Percentiles rank a stretch among this genome's conserved stretches.
These are phyloP conservation scores for Globisporangium iwayamae DNA, from an alignment of 352 stramenopile genomes.

Conservation along the genomic window DNA sequence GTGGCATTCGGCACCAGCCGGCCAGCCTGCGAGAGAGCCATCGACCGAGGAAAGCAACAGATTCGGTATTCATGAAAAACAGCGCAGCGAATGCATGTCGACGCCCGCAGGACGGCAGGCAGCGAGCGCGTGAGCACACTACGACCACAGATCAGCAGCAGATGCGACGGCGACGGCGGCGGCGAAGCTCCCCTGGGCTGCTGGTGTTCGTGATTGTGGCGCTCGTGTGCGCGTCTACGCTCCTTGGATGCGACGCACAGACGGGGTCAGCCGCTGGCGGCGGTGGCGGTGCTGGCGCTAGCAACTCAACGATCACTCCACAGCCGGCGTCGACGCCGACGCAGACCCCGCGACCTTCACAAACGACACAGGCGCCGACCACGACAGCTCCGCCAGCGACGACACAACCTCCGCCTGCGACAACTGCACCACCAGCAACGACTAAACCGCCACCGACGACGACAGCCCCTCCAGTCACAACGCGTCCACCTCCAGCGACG, in stretches of 20 bases:
- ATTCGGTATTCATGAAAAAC: no score
- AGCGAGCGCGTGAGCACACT: neutral
- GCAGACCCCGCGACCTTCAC: neutral
- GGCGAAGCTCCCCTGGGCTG: neutral
- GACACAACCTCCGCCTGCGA: neutral
- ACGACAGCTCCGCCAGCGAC: neutral
- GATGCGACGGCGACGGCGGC: neutral
- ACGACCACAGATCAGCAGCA: neutral
- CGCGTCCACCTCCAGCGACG: neutral
- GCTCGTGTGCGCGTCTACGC: neutral
- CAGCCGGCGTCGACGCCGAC: neutral
- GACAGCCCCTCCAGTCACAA: conserved; percentile 14
- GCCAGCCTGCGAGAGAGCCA: no score
- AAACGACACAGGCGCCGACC: conserved; percentile 1
- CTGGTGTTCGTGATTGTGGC: neutral
- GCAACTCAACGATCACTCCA: neutral
- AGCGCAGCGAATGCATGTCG: no score
- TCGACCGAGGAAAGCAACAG: no score
- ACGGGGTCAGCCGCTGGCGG: neutral
- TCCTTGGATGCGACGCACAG: neutral
- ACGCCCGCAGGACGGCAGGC: no score
- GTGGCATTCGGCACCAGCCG: no score
- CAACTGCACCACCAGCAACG: conserved; percentile 3
- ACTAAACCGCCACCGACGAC: conserved; percentile 9
- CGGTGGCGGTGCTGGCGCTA: neutral